Evolutionary conservation across 1,284 basidiomycete species (phyloP).

Genomic region (Irpex sp.): DNA sequence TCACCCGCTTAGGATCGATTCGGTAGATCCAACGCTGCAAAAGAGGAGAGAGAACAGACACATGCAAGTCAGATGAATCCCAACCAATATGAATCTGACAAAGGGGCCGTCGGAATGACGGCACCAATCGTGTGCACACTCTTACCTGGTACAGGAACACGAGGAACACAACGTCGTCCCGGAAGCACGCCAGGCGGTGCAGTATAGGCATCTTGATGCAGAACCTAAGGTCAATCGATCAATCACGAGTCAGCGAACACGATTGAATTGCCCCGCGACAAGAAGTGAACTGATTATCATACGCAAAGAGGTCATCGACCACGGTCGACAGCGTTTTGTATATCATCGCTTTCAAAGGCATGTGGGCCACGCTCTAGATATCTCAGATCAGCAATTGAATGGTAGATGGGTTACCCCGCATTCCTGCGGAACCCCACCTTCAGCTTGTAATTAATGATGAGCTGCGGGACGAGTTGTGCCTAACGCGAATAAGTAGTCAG

Average conservation of each 20-base stretch:
- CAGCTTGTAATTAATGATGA: slow-evolving; percentile 95
- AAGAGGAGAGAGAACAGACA: neutral
- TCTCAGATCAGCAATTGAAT: slow-evolving; percentile 10
- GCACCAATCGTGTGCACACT: slow-evolving; percentile 17
- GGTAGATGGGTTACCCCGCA: slow-evolving; percentile 3
- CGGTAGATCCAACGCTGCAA: slow-evolving; percentile 90
- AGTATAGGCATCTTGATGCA: slow-evolving; percentile 95
- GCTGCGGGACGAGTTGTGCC: slow-evolving; percentile 87
- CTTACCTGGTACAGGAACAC: slow-evolving; percentile 81
- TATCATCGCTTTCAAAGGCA: slow-evolving; percentile 96
- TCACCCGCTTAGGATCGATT: slow-evolving; percentile 87
- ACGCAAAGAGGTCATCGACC: slow-evolving; percentile 93
- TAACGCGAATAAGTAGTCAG: slow-evolving; percentile 25
- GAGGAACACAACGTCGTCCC: slow-evolving; percentile 89
- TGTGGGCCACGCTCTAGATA: slow-evolving; percentile 73
- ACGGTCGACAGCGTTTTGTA: slow-evolving; percentile 90
- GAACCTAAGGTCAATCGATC: slow-evolving; percentile 46
- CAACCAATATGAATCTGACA: too few species aligned
- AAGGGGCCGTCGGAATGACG: neutral
- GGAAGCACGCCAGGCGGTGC: slow-evolving; percentile 86
- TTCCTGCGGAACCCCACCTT: slow-evolving; percentile 47
- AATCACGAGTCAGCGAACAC: slow-evolving; percentile 9
- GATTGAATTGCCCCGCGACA: slow-evolving; percentile 1
- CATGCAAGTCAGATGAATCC: too few species aligned
- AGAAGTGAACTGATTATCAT: slow-evolving; percentile 22